Conservation (phyloP, 805 yeast genomes). For the Spathaspora boniae region DNA sequence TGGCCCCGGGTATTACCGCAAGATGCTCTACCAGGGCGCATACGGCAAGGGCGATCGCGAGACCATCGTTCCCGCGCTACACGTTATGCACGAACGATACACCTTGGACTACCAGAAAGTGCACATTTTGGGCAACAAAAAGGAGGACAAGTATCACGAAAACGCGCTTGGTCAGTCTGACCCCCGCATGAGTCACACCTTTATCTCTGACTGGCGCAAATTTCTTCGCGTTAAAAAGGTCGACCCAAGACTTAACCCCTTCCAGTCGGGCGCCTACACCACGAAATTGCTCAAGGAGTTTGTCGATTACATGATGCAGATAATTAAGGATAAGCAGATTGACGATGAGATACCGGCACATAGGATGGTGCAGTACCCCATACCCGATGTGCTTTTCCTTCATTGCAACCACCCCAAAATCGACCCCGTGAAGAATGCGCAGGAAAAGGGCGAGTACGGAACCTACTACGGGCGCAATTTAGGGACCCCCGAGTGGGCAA, state of each 20-base stretch:
- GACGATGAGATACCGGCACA: constrained; percentile 8
- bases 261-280: constrained; percentile 26
- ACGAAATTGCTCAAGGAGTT: constrained; percentile 19
- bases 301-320: constrained; percentile 8
- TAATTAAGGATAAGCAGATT: constrained; percentile 7
- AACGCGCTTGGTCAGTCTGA: constrained; percentile 32
- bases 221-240: constrained; percentile 20
- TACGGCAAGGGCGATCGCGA: constrained; percentile 35
- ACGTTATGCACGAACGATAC: constrained; percentile 33
- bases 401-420: constrained; percentile 34
- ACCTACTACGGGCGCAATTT: constrained; percentile 22
- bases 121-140: constrained; percentile 12
- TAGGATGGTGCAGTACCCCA: constrained; percentile 8
- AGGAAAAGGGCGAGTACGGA: constrained; percentile 3
- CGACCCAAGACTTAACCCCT: constrained; percentile 31
- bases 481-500: constrained; percentile 18
- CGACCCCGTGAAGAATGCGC: constrained; percentile 22
- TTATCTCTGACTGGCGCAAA: constrained; percentile 21
- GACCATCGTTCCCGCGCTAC: constrained; percentile 35
- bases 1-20: constrained; percentile 26
- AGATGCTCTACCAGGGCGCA: constrained; percentile 33
- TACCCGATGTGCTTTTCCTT: constrained; percentile 26
- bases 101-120: constrained; percentile 19
- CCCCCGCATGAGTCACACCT: constrained; percentile 20
- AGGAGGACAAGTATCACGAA: constrained; percentile 17